These are phyloP conservation scores for Monilinia laxa DNA, from an alignment of 2,329 filamentous ascomycete genomes.

Conservation along the genomic window DNA sequence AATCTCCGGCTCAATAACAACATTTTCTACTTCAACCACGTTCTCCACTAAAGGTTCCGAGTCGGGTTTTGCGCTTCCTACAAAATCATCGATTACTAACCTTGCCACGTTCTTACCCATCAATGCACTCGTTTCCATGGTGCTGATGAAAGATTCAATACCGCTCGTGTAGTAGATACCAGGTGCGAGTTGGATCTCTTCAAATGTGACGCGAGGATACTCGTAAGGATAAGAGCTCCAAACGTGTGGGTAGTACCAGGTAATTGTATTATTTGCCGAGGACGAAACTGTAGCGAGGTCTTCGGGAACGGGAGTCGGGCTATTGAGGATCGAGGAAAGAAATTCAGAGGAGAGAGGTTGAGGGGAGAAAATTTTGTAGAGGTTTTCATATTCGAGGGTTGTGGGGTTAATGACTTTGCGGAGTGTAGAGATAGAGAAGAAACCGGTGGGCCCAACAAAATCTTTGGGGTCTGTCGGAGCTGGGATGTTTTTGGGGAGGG, in stretches of 20 bases:
- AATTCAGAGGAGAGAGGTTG: constrained; percentile 53
- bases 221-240: constrained; percentile 87
- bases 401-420: constrained; percentile 61
- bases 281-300: constrained; percentile 32
- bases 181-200: constrained; percentile 68
- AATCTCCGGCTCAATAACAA: neutral
- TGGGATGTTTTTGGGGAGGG: constrained; percentile 60
- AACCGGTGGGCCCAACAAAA: constrained; percentile 70
- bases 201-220: constrained; percentile 82
- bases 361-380: constrained; percentile 67
- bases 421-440: constrained; percentile 83
- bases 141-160: constrained; percentile 93
- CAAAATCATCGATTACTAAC: constrained; percentile 64
- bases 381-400: constrained; percentile 53
- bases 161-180: constrained; percentile 70
- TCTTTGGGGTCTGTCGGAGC: constrained; percentile 46
- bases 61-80: constrained; percentile 32
- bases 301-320: constrained; percentile 41
- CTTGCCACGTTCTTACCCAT: constrained; percentile 85
- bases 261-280: constrained; percentile 56
- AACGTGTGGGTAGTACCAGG: constrained; percentile 73
- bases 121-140: constrained; percentile 93
- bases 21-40: neutral
- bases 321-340: constrained; percentile 50
- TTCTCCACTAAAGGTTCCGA: neutral